A percentile compares a stretch with the other conserved stretches of the same genome.
Conservation (phyloP, 768 basidiomycete genomes). For the Psilocybe cyanescens region DNA sequence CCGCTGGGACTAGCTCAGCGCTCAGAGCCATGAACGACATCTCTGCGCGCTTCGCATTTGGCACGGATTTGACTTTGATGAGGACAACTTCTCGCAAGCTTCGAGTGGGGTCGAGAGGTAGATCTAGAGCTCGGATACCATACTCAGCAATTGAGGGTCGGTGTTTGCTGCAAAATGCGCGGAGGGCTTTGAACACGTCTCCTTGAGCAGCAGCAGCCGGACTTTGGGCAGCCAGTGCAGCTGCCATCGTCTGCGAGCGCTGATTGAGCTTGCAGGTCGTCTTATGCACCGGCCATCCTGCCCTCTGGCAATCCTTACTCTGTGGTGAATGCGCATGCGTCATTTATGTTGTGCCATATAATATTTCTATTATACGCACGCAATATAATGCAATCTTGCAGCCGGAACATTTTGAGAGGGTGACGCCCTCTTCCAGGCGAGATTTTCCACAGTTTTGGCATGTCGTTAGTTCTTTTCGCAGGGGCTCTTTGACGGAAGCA, state of each 20-base stretch:
- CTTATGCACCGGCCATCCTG: constrained; percentile 3
- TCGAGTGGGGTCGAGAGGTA: not conserved
- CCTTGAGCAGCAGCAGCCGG: not conserved
- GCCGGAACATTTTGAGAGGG: constrained; percentile 2
- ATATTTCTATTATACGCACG: not conserved
- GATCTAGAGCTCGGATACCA: not conserved
- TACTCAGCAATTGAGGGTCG: not conserved
- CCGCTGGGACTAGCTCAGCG: not conserved
- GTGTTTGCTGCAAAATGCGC: constrained; percentile 3
- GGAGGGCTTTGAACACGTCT: not conserved
- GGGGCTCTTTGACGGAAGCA: not conserved
- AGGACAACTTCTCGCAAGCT: not conserved
- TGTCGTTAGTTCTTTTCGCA: not conserved
- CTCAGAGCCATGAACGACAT: not conserved
- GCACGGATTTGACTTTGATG: not conserved
- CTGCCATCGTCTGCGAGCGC: not conserved
- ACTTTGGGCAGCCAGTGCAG: not conserved
- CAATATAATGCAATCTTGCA: constrained; percentile 4
- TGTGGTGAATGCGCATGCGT: not conserved
- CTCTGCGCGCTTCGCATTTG: not conserved
- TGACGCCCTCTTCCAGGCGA: not conserved
- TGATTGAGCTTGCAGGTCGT: constrained; percentile 2
- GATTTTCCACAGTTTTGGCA: constrained; percentile 5
- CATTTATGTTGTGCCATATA: not conserved
- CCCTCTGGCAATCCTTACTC: constrained; percentile 8